These are phyloP conservation scores for Cercospora beticola DNA, from an alignment of 2,329 filamentous ascomycete genomes.

Conservation along the genomic window DNA sequence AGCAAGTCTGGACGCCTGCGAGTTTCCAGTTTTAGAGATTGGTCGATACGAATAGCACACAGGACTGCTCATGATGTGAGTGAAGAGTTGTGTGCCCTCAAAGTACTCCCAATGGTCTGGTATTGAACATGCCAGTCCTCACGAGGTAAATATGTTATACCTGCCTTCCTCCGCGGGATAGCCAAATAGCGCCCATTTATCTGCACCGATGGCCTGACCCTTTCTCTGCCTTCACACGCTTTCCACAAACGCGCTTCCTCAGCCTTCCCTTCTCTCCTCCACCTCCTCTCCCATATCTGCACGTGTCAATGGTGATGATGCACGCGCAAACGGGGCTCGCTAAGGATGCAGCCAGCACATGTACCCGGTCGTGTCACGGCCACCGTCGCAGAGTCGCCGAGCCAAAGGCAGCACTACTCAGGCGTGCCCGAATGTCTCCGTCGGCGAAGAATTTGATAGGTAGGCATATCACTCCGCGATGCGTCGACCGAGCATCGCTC, in stretches of 20 bases:
- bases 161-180: background rate
- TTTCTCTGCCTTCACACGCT: background rate
- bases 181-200: background rate
- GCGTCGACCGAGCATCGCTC: background rate
- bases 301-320: background rate
- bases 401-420: slow-evolving; percentile 4
- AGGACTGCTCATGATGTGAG: too few species aligned
- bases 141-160: background rate
- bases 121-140: too few species aligned
- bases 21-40: too few species aligned
- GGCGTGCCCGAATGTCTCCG: slow-evolving; percentile 10
- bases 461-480: background rate
- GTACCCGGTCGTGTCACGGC: background rate
- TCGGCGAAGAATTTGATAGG: slow-evolving; percentile 2
- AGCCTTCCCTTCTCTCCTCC: background rate
- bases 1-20: too few species aligned
- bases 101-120: too few species aligned
- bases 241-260: background rate
- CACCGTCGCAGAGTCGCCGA: background rate
- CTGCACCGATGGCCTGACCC: background rate
- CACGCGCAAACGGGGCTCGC: background rate
- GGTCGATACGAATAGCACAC: too few species aligned
- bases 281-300: background rate
- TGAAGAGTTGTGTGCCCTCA: too few species aligned
- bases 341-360: background rate